Evolutionary conservation across 2,329 filamentous ascomycete genomes (phyloP), one percentile per base, ranked within the genome.

Genomic region (Xylariaceae sp.): DNA sequence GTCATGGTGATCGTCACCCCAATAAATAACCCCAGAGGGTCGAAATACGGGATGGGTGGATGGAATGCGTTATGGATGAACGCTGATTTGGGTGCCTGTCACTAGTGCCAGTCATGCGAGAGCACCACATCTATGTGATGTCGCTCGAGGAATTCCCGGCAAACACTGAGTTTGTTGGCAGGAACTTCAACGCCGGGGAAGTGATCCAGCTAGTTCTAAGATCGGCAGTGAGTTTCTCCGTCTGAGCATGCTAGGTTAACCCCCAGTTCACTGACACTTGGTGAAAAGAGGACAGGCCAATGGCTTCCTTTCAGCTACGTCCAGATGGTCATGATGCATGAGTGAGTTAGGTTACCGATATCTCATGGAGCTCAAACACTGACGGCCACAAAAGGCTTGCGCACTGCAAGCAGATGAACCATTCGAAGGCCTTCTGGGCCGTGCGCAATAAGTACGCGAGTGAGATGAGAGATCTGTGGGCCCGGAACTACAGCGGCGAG

Each of bases 271-370:
- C n/a, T n/a, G n/a, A 28, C n/a, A n/a, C 5, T 28, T 5, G n/a
- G n/a, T n/a, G n/a, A n/a, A n/a, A 28, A 28, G 0, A 68, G 65
- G 4, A 74, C 73, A 0, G 76, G 77, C 17, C 73, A 67, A 42
- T 94, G 88, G 88, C 68, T 94, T 15, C 84, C 85, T 0, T 88
- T 92, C 56, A 71, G 78, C 45, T 88, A 88, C 55, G 85, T 94
- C 12, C 85, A 92, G 62, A 90, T 92, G 85, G 86, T 94, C 50
- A 94, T 94, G 88, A 89, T 94, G 78, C 88, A 94, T 59, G 86
- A 92, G 67, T 68, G 49, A 31, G 62, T 56, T 26, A 23, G n/a
- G n/a, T n/a, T n/a, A n/a, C n/a, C n/a, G n/a, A n/a, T n/a, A n/a
- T n/a, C n/a, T n/a, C n/a, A n/a, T n/a, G n/a, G n/a, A n/a, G n/a